Conservation (phyloP, 441 rosid genomes). For the Pelargonium exstipulatum region DNA sequence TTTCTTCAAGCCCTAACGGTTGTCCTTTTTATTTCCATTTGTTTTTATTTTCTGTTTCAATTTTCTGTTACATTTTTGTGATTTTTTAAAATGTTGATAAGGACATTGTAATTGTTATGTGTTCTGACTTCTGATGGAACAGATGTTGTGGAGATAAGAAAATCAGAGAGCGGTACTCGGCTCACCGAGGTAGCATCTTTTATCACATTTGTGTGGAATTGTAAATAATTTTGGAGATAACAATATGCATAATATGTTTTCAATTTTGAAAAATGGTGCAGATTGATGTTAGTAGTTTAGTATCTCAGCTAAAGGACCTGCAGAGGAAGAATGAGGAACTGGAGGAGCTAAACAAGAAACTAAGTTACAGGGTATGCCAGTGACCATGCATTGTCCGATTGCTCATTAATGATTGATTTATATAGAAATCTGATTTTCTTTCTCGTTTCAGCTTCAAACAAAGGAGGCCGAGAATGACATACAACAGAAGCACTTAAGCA, state of each 20-base stretch:
- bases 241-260: not conserved
- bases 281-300: conserved; percentile 81
- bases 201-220: not conserved
- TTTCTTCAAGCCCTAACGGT: conserved; percentile 39
- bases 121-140: conserved; percentile 8
- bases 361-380: conserved; percentile 47
- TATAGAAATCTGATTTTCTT: conserved; percentile 11
- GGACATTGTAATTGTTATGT: conserved; percentile 5
- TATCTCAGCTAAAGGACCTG: conserved; percentile 70
- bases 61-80: not conserved
- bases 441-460: conserved; percentile 51
- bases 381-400: not conserved
- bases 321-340: conserved; percentile 63
- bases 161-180: conserved; percentile 73
- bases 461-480: conserved; percentile 56
- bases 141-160: conserved; percentile 56
- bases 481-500: conserved; percentile 53
- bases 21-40: conserved; percentile 11
- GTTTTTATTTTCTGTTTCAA: not conserved
- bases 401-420: not conserved
- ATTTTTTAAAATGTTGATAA: not conserved
- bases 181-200: conserved; percentile 57
- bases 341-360: conserved; percentile 55
- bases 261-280: conserved; percentile 28
- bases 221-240: not conserved